Conservation (phyloP, 805 yeast species). For the Millerozyma miso region DNA sequence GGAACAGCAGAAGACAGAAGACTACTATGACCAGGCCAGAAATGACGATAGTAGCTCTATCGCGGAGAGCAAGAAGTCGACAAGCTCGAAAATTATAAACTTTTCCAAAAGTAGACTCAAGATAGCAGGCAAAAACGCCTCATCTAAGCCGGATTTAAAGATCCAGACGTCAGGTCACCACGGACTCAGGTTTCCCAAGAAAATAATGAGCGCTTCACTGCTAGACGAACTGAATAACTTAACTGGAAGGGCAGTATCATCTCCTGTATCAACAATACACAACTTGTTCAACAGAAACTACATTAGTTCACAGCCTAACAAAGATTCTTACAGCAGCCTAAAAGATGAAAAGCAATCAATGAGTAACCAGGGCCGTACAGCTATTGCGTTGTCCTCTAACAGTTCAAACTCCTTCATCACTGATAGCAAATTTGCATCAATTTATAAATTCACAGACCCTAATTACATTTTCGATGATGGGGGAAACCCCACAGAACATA, state of each 20-base stretch:
- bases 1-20: constrained; percentile 3
- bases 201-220: constrained; percentile 17
- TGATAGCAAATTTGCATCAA: constrained; percentile 25
- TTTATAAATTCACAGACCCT: constrained; percentile 32
- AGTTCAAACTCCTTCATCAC: constrained; percentile 30
- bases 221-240: constrained; percentile 8
- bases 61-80: constrained; percentile 6
- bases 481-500: constrained; percentile 18
- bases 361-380: constrained; percentile 14
- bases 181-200: constrained; percentile 20
- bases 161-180: constrained; percentile 28
- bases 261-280: constrained; percentile 31
- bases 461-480: constrained; percentile 22
- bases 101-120: constrained; percentile 10
- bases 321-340: constrained; percentile 4
- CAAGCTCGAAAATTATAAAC: constrained; percentile 8
- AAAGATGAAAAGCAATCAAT: constrained; percentile 13
- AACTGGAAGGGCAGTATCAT: constrained; percentile 20
- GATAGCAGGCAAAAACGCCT: constrained; percentile 7
- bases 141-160: constrained; percentile 24
- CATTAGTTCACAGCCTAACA: constrained; percentile 9
- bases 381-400: constrained; percentile 29
- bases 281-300: constrained; percentile 29
- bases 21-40: constrained; percentile 7
- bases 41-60: constrained; percentile 8